Evolutionary conservation across 2,329 filamentous ascomycete species (phyloP).

Genomic region (Spiromastix sp.): DNA sequence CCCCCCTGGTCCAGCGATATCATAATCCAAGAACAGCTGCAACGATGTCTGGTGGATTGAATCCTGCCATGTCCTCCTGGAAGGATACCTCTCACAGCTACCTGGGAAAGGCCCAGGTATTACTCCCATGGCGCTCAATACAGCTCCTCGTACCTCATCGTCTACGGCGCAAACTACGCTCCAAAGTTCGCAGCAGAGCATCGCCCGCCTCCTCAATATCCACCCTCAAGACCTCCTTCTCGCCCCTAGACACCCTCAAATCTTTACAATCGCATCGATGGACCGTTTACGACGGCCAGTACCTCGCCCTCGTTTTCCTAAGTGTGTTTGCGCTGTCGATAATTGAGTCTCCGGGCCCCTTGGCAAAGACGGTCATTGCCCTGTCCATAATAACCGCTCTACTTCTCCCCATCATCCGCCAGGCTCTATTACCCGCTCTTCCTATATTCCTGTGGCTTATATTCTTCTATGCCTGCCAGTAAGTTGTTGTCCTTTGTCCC

Average conservation of each 20-base stretch:
- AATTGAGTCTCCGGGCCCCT: slow-evolving; percentile 65
- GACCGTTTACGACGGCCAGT: slow-evolving; percentile 76
- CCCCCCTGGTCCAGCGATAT: no score
- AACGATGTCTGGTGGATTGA: slow-evolving; percentile 18
- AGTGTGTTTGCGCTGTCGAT: slow-evolving; percentile 76
- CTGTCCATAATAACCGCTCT: slow-evolving; percentile 58
- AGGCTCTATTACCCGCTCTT: slow-evolving; percentile 82
- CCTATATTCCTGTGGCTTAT: slow-evolving; percentile 79
- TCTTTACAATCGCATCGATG: slow-evolving; percentile 68
- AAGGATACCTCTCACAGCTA: slow-evolving; percentile 36
- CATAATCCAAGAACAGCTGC: no score
- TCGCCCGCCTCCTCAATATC: slow-evolving; percentile 64
- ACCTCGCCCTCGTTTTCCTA: slow-evolving; percentile 61
- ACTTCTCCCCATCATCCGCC: slow-evolving; percentile 71
- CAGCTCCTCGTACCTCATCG: slow-evolving; percentile 49
- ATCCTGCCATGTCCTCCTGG: slow-evolving; percentile 32
- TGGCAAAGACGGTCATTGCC: slow-evolving; percentile 65
- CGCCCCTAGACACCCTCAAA: slow-evolving; percentile 64
- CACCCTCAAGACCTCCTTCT: slow-evolving; percentile 70
- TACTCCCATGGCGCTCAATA: slow-evolving; percentile 40
- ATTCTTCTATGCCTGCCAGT: slow-evolving; percentile 90
- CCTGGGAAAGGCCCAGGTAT: slow-evolving; percentile 35
- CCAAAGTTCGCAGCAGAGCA: slow-evolving; percentile 56
- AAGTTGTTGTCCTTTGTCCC: slow-evolving; percentile 40
- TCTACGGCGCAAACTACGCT: slow-evolving; percentile 56